Evolutionary conservation across 2,329 filamentous ascomycete species (phyloP).

Genomic region (Parastagonospora avenae): DNA sequence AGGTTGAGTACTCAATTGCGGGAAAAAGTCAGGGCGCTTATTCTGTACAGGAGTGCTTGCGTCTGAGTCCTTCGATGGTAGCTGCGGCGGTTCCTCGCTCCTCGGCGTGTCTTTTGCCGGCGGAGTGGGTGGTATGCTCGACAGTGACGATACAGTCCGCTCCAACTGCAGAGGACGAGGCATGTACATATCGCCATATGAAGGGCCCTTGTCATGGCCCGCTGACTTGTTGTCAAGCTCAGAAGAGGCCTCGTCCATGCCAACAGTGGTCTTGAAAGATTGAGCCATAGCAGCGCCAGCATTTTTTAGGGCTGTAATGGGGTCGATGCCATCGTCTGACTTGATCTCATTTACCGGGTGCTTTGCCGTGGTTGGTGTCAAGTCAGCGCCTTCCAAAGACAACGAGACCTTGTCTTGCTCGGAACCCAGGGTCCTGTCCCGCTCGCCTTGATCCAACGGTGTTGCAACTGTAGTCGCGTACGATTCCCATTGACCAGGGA

Average conservation of each 20-base stretch:
- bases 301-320: constrained; percentile 52
- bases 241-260: constrained; percentile 27
- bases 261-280: constrained; percentile 49
- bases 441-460: constrained; percentile 33
- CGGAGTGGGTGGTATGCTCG: constrained; percentile 52
- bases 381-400: constrained; percentile 35
- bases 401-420: constrained; percentile 8
- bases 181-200: constrained; percentile 43
- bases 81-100: constrained; percentile 36
- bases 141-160: constrained; percentile 41
- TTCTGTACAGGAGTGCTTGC: constrained; percentile 41
- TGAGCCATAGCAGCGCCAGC: constrained; percentile 56
- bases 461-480: constrained; percentile 49
- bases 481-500: constrained; percentile 61
- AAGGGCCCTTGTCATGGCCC: constrained; percentile 5
- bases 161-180: constrained; percentile 47
- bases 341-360: constrained; percentile 29
- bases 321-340: constrained; percentile 26
- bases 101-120: constrained; percentile 51
- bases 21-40: constrained; percentile 32
- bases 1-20: constrained; percentile 56
- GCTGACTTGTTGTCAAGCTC: constrained; percentile 15
- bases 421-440: constrained; percentile 32
- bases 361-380: constrained; percentile 46
- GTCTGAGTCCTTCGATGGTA: constrained; percentile 48